Percentiles rank a stretch among this genome's conserved stretches.
Conservation (phyloP, 345 rosid species). For the Melaleuca alternifolia region DNA sequence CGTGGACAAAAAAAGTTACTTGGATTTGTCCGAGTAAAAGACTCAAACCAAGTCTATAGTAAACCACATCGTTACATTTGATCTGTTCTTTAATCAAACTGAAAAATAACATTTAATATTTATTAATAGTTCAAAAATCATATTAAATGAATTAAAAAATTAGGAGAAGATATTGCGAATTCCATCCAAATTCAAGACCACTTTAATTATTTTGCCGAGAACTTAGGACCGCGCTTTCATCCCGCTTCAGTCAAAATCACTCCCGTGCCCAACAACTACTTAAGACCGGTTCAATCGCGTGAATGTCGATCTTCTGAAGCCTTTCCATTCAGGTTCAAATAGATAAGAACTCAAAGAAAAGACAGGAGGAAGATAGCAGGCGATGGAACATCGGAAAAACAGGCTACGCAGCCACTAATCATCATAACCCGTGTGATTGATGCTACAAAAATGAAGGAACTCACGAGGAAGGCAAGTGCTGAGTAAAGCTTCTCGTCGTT, state of each 20-base stretch:
- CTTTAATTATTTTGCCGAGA: background rate
- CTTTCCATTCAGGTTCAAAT: background rate
- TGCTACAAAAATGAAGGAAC: background rate
- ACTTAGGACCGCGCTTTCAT: background rate
- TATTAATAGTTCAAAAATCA: background rate
- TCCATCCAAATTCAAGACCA: rapidly evolving
- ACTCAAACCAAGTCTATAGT: no score
- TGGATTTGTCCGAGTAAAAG: no score
- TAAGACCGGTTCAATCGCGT: background rate
- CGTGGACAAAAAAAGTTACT: no score
- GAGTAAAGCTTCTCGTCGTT: background rate
- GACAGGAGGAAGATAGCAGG: background rate
- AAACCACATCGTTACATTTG: no score
- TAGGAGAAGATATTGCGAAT: background rate
- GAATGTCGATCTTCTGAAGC: background rate
- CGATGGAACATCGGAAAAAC: background rate
- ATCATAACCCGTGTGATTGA: background rate
- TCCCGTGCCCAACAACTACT: background rate
- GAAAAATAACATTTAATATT: no score
- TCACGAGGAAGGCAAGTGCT: background rate
- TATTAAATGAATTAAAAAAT: background rate
- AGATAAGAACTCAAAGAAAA: background rate
- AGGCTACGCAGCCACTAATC: background rate
- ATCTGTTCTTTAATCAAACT: no score
- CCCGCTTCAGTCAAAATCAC: background rate